Conservation (phyloP, 164 flowering plant genomes). For the Aristolochia californica region DNA sequence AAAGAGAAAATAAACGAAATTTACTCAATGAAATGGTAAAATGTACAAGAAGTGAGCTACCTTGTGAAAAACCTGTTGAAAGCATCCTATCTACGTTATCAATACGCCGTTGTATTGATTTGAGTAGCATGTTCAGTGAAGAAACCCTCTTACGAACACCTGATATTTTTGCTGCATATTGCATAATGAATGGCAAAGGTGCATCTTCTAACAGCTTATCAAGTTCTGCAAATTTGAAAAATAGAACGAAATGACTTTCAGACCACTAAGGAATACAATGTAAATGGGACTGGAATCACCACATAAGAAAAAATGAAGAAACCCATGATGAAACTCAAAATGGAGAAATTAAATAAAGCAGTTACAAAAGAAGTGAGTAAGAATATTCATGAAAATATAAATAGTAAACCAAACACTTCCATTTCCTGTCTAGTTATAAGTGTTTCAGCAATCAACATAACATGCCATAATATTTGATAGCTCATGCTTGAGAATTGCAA, state of each 20-base stretch:
- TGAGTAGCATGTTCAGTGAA: slow-evolving; percentile 59
- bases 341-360: too few relatives aligned
- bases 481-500: too few relatives aligned
- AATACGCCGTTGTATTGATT: slow-evolving; percentile 65
- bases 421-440: too few relatives aligned
- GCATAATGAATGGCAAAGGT: slow-evolving; percentile 84
- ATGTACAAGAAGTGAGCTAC: slow-evolving; percentile 17
- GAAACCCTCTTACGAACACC: slow-evolving; percentile 76
- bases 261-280: neutral
- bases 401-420: too few relatives aligned
- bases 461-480: too few relatives aligned
- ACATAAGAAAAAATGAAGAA: neutral
- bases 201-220: slow-evolving; percentile 92
- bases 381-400: too few relatives aligned
- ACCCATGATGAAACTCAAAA: neutral
- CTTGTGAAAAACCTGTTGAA: slow-evolving; percentile 38
- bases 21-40: too few relatives aligned
- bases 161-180: slow-evolving; percentile 80
- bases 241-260: neutral
- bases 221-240: slow-evolving; percentile 48
- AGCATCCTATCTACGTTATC: slow-evolving; percentile 75
- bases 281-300: too few relatives aligned
- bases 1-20: too few relatives aligned
- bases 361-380: too few relatives aligned
- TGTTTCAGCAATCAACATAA: too few relatives aligned